Evolutionary conservation across 129 eudicot species (phyloP).

Genomic region (Arctium minus): DNA sequence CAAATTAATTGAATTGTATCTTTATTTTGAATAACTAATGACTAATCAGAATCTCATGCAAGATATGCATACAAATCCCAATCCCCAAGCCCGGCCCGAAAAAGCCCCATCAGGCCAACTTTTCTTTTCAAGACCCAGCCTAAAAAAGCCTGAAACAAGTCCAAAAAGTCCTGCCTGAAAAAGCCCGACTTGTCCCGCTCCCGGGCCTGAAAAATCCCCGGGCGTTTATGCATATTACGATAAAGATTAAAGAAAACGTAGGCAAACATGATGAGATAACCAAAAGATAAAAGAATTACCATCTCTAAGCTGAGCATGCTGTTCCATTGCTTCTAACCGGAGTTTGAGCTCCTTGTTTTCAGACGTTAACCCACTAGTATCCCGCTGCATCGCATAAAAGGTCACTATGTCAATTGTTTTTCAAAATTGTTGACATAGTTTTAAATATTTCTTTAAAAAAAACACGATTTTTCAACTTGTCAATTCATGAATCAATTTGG

Average conservation of each 20-base stretch:
- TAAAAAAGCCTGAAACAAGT: not conserved
- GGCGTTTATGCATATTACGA: not conserved
- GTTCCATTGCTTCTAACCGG: conserved; percentile 86
- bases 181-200: not conserved
- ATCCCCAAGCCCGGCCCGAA: not conserved
- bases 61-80: not conserved
- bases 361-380: conserved; percentile 62
- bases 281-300: conserved; percentile 41
- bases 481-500: no score
- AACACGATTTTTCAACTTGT: not conserved
- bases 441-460: no score
- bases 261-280: not conserved
- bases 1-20: no score
- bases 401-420: not conserved
- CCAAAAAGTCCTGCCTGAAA: not conserved
- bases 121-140: not conserved
- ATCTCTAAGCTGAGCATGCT: conserved; percentile 85
- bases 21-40: not conserved
- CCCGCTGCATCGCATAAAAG: conserved; percentile 54
- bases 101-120: not conserved
- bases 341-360: conserved; percentile 92
- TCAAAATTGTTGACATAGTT: not conserved
- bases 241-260: not conserved
- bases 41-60: not conserved
- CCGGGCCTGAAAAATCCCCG: no score